Evolutionary conservation across 305 asterid genomes (phyloP).

Genomic region (Fraxinus sp.): DNA sequence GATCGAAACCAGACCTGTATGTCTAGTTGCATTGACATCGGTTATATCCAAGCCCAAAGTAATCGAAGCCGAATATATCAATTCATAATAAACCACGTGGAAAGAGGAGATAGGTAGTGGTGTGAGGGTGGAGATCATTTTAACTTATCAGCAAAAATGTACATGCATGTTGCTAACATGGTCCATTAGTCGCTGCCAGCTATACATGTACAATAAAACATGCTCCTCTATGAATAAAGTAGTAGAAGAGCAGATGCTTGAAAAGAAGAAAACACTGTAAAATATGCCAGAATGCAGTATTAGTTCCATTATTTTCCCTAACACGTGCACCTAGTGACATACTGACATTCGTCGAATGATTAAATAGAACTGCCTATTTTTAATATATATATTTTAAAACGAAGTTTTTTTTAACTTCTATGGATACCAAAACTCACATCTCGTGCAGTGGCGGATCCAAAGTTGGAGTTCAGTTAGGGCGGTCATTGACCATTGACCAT

Average conservation of each 20-base stretch:
- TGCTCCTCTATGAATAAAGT: not conserved
- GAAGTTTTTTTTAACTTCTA: no score
- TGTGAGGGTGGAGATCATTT: not conserved
- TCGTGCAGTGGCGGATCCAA: no score
- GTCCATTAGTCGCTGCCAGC: no score
- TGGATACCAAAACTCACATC: not conserved
- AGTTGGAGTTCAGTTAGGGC: no score
- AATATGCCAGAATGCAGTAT: not conserved
- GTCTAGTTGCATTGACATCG: conserved; percentile 76
- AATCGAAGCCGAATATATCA: conserved; percentile 74
- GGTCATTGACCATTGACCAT: no score
- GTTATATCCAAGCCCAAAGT: conserved; percentile 73
- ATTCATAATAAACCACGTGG: not conserved
- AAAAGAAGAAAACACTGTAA: not conserved
- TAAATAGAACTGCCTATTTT: not conserved
- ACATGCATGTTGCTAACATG: no score
- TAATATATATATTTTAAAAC: not conserved
- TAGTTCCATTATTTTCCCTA: not conserved
- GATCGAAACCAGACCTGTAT: conserved; percentile 72
- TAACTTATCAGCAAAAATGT: no score
- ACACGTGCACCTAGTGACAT: not conserved
- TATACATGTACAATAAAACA: no score
- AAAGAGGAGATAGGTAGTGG: not conserved
- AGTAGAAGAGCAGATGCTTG: not conserved
- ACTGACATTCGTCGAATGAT: not conserved